Evolutionary conservation across 371 early-diverging fungal species (phyloP), one percentile per base, ranked within the genome.

Genomic region (Smittium mucronatum): DNA sequence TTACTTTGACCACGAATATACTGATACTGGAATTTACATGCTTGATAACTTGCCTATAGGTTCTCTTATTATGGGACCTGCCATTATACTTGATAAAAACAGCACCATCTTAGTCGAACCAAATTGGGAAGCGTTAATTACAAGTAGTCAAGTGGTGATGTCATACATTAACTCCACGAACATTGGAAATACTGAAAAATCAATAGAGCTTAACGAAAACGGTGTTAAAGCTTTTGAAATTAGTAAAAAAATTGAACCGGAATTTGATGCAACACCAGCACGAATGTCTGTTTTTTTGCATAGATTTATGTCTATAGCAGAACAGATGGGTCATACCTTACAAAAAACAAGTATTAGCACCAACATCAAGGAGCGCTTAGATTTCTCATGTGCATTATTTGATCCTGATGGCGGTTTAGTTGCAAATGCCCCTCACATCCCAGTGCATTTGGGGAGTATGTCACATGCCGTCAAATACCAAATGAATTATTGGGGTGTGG

Each of bases 251-350:
- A 28, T 32, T 26, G 36, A 67, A 47, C 15, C 16, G 36, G 17
- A 36, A 47, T 47, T 67, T 34, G 36, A 67, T 5, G 2, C 34
- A 36, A 67, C 36, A 17, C 67, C 67, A 26, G 67, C 95, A 68
- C 88, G 88, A 76, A 81, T 97, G 11, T 86, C 93, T 1, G 89
- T 97, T 26, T 94, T 97, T 75, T 89, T 91, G 0, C 94, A 96
- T 80, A 86, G 98, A 1, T 97, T 97, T 73, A 97, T 97, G 98
- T 85, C 87, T 69, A 96, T 97, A 77, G 98, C 97, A 17, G 95
- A 97, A 74, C 95, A 97, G 78, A 97, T 97, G 97, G 97, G 97
- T 21, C 83, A 89, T 28, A 92, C 94, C 1, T 76, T 97, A 29
- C 93, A 95, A 76, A 92, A 93, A 78, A 97, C 98, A 0, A 84